These are phyloP conservation scores for Tetrahymena malaccensis DNA, from an alignment of 73 alveolate species.

Conservation along the genomic window DNA sequence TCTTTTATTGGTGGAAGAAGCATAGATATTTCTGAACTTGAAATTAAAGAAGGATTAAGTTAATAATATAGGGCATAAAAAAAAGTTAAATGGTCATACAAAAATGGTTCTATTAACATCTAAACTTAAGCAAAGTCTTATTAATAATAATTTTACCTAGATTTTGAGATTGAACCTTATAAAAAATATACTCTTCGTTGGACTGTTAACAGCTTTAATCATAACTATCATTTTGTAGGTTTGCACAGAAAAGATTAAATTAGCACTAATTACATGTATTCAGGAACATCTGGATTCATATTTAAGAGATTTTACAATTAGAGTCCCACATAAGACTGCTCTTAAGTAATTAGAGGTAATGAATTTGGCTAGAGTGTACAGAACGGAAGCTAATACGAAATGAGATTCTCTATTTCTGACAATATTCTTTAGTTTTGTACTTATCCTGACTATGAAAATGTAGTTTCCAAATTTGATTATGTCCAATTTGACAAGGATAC, in stretches of 20 bases:
- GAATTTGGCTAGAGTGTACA: neutral
- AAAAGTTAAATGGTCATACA: neutral
- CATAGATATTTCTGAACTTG: neutral
- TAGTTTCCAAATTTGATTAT: neutral
- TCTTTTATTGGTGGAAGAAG: neutral
- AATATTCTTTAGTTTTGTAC: neutral
- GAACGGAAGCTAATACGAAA: neutral
- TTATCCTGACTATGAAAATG: neutral
- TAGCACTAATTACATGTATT: neutral
- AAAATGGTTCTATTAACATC: neutral
- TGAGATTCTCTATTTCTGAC: neutral
- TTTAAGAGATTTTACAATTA: neutral
- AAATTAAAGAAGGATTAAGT: neutral
- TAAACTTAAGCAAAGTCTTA: neutral
- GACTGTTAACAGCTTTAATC: neutral
- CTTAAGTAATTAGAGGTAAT: neutral
- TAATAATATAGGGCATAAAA: neutral
- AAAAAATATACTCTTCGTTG: neutral
- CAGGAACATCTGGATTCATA: neutral
- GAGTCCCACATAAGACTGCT: neutral
- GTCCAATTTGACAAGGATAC: neutral
- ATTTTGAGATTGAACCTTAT: neutral
- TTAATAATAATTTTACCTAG: neutral
- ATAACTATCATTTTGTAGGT: neutral
- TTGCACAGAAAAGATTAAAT: neutral